These are phyloP conservation scores for Rhypophila decipiens DNA, from an alignment of 495 filamentous ascomycete species.

Conservation along the genomic window DNA sequence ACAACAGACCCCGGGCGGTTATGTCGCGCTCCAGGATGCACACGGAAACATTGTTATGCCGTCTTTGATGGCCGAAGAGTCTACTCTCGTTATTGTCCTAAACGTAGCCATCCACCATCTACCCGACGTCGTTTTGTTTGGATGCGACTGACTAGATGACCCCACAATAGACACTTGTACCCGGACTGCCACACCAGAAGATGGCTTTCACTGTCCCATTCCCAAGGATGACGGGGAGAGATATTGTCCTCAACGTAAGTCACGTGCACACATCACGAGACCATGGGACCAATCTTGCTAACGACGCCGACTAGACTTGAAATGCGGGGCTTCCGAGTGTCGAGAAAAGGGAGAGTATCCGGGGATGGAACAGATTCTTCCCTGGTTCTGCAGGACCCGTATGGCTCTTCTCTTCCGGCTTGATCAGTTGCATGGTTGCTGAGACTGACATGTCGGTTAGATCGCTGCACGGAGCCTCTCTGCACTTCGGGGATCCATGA, in stretches of 20 bases:
- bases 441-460: not conserved
- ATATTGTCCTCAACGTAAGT: not conserved
- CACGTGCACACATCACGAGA: not conserved
- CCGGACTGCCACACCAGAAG: no score
- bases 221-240: not conserved
- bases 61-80: not conserved
- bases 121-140: not conserved
- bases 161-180: not conserved
- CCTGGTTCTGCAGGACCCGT: not conserved
- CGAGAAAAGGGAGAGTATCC: not conserved
- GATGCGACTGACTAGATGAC: not conserved
- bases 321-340: not conserved
- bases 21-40: not conserved
- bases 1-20: not conserved
- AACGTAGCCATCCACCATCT: no score
- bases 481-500: constrained; percentile 4
- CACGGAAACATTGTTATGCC: not conserved
- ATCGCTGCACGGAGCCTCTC: constrained; percentile 6
- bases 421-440: not conserved
- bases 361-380: not conserved
- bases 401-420: not conserved
- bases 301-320: not conserved
- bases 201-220: not conserved
- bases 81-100: not conserved
- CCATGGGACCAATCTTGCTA: not conserved